A percentile compares a stretch with the other conserved stretches of the same genome.
Evolutionary conservation across 2,329 filamentous ascomycete species (phyloP).

Genomic region (Calonectria honghensis): DNA sequence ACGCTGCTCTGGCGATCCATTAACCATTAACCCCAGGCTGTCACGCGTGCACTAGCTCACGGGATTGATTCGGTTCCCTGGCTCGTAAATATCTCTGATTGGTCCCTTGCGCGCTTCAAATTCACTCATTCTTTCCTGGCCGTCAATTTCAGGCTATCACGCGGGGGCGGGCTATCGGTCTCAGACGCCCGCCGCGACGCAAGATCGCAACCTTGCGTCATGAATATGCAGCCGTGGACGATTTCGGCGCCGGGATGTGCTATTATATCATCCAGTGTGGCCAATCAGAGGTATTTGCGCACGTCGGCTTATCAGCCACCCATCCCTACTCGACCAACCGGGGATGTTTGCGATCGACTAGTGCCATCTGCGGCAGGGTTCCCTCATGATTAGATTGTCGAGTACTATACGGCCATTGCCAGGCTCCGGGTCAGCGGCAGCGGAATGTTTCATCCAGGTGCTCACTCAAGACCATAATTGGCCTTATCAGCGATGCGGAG

Average conservation of each 20-base stretch:
- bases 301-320: conserved; percentile 16
- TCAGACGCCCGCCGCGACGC: not conserved
- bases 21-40: not conserved
- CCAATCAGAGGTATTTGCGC: conserved; percentile 17
- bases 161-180: not conserved
- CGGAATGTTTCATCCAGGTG: conserved; percentile 1
- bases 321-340: not conserved
- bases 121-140: not conserved
- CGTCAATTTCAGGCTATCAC: not conserved
- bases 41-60: not conserved
- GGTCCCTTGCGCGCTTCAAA: not conserved
- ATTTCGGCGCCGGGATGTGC: not conserved
- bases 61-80: not conserved
- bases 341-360: conserved; percentile 7
- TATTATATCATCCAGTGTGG: not conserved
- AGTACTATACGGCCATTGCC: not conserved
- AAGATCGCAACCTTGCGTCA: conserved; percentile 21
- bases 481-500: conserved; percentile 15
- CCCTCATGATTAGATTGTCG: conserved; percentile 11
- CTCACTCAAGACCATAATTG: not conserved
- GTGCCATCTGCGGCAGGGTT: conserved; percentile 11
- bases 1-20: not conserved
- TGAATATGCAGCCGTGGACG: not conserved
- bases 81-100: conserved; percentile 18
- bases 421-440: conserved; percentile 15